Conservation (phyloP, 176 grass and related monocot genomes). For the Chloris gayana region DNA sequence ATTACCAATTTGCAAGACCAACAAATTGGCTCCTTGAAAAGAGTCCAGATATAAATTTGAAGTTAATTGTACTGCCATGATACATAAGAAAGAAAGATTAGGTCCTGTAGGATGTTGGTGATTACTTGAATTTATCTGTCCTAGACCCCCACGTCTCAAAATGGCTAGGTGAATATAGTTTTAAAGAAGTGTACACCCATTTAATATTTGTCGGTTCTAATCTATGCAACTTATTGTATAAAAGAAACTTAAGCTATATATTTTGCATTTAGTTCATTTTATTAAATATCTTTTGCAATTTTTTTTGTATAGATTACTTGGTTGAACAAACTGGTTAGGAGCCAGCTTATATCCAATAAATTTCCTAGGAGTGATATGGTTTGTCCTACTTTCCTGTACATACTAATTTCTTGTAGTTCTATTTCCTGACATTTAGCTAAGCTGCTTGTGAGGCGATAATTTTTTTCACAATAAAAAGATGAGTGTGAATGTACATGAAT, state of each 20-base stretch:
- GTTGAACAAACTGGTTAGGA: not conserved
- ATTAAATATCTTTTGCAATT: not conserved
- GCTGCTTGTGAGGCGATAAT: not conserved
- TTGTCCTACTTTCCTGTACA: slow-evolving; percentile 6
- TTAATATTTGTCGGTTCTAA: not conserved
- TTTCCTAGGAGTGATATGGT: not conserved
- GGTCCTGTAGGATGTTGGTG: not conserved
- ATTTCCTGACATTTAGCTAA: not conserved
- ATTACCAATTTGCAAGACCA: not conserved
- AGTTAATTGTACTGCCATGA: not conserved
- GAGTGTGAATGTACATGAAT: slow-evolving; percentile 16
- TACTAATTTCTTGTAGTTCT: not conserved
- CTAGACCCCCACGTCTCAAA: not conserved
- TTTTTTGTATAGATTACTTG: not conserved
- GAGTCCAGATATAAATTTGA: not conserved
- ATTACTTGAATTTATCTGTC: not conserved
- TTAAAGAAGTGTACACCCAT: not conserved
- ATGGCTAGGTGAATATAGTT: not conserved
- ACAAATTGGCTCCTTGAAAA: not conserved
- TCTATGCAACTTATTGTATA: not conserved
- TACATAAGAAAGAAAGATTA: not conserved
- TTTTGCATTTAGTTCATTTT: not conserved
- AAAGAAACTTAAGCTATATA: not conserved
- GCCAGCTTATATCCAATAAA: not conserved
- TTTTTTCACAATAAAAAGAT: not conserved